Evolutionary conservation across 2,329 filamentous ascomycete genomes (phyloP).

Genomic region (Exophiala phaeomuriformis): DNA sequence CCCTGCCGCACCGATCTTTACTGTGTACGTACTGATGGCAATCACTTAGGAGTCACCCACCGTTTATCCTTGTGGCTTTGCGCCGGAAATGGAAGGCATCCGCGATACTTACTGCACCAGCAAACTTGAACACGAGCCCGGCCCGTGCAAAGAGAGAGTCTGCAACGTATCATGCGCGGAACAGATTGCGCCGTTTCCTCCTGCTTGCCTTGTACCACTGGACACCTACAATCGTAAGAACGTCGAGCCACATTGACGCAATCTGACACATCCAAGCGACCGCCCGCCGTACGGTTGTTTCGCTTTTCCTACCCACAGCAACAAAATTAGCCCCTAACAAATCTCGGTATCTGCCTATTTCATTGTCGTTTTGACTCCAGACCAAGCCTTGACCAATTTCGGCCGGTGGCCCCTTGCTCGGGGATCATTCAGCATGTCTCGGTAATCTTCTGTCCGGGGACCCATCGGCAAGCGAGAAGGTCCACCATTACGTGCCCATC

Average conservation of each 20-base stretch:
- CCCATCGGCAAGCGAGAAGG: neutral
- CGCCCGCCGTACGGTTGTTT: neutral
- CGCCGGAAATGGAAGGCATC: too few relatives aligned
- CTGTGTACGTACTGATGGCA: too few relatives aligned
- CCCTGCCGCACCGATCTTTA: too few relatives aligned
- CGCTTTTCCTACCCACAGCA: neutral
- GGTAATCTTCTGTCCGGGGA: neutral
- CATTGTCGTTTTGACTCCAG: neutral
- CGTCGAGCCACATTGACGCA: neutral
- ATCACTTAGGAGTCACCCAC: too few relatives aligned
- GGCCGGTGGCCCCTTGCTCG: neutral
- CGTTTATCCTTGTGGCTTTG: too few relatives aligned
- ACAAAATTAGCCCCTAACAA: neutral
- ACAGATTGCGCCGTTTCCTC: too few relatives aligned
- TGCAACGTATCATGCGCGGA: too few relatives aligned
- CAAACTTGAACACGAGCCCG: too few relatives aligned
- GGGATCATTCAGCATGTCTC: neutral
- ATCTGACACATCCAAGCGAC: neutral
- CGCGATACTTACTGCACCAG: too few relatives aligned
- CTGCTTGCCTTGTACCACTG: neutral
- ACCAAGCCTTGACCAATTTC: neutral
- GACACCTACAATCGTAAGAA: too few relatives aligned
- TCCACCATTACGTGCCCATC: neutral
- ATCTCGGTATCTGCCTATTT: neutral
- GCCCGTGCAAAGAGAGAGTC: too few relatives aligned